Evolutionary conservation across 306 rosid genomes (phyloP).

Genomic region (Castanea mollissima): DNA sequence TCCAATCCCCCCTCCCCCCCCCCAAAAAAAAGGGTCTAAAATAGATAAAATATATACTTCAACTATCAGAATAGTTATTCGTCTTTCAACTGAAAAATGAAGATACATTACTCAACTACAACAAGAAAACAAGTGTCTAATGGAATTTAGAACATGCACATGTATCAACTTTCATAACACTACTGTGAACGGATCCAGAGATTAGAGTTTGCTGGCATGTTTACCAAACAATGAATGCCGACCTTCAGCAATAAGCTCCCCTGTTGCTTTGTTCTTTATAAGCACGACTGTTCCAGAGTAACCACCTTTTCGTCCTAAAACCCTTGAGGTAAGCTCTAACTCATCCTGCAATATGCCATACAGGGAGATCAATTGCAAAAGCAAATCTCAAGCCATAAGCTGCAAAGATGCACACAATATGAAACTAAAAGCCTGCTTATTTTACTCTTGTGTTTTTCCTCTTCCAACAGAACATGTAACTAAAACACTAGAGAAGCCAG

Average conservation of each 20-base stretch:
- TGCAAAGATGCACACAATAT: not conserved
- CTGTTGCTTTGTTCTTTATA: constrained; percentile 69
- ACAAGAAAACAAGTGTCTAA: too few species aligned
- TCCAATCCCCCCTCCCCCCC: too few species aligned
- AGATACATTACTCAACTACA: too few species aligned
- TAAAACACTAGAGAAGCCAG: not conserved
- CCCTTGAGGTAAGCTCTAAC: constrained; percentile 69
- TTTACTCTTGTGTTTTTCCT: not conserved
- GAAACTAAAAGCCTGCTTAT: not conserved
- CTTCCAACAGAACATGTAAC: too few species aligned
- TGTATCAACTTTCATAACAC: not conserved
- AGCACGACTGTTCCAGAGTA: constrained; percentile 68
- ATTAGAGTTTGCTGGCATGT: constrained; percentile 65
- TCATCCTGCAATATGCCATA: constrained; percentile 66
- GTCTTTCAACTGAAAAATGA: too few species aligned
- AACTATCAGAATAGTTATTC: too few species aligned
- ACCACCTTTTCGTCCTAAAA: constrained; percentile 71
- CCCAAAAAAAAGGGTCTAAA: too few species aligned
- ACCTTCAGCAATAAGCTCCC: constrained; percentile 85
- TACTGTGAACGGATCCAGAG: not conserved
- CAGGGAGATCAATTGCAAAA: not conserved
- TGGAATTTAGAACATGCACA: not conserved
- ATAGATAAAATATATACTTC: too few species aligned
- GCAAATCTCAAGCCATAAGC: not conserved
- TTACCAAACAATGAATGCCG: constrained; percentile 76